A percentile compares a stretch with the other conserved stretches of the same genome.
phyloP scores from a whole-genome alignment of 352 stramenopile genomes.

The Globisporangium sylvaticum region DNA sequence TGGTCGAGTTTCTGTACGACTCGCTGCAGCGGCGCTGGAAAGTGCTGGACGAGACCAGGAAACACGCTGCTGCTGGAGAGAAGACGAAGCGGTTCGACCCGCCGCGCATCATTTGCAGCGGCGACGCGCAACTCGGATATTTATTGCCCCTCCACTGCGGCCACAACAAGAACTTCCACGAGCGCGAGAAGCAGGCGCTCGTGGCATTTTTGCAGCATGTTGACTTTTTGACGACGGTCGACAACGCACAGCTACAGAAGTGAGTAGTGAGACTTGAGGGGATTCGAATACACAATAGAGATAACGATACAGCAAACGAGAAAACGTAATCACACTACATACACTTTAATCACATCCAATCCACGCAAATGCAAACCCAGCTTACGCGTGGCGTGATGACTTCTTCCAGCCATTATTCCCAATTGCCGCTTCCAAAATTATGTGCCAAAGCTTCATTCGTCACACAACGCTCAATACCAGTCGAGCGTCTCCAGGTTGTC shows the following conservation, averaged over 20 bases:
- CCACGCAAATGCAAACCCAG: neutral
- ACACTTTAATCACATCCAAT: neutral
- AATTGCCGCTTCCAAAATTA: conserved; percentile 9
- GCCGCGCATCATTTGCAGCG: conserved; percentile 31
- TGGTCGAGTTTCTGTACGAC: conserved; percentile 79
- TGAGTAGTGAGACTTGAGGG: neutral
- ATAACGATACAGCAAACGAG: neutral
- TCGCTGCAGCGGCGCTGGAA: conserved; percentile 55
- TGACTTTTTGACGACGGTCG: conserved; percentile 24
- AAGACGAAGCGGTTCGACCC: conserved; percentile 7
- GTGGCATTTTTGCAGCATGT: conserved; percentile 47
- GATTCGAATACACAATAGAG: neutral
- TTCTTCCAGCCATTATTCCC: neutral
- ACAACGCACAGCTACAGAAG: neutral
- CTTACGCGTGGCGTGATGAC: neutral
- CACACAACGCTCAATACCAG: conserved; percentile 13
- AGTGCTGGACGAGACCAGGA: conserved; percentile 26
- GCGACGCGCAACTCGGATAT: conserved; percentile 36
- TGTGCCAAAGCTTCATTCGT: neutral
- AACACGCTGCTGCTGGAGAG: conserved; percentile 13
- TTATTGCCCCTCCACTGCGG: conserved; percentile 77
- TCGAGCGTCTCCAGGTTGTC: conserved; percentile 44
- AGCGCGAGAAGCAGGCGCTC: conserved; percentile 69
- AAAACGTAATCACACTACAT: neutral
- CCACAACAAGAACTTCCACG: conserved; percentile 84